These are phyloP conservation scores for Erysimum pusillum DNA, from an alignment of 441 rosid genomes.

Conservation along the genomic window DNA sequence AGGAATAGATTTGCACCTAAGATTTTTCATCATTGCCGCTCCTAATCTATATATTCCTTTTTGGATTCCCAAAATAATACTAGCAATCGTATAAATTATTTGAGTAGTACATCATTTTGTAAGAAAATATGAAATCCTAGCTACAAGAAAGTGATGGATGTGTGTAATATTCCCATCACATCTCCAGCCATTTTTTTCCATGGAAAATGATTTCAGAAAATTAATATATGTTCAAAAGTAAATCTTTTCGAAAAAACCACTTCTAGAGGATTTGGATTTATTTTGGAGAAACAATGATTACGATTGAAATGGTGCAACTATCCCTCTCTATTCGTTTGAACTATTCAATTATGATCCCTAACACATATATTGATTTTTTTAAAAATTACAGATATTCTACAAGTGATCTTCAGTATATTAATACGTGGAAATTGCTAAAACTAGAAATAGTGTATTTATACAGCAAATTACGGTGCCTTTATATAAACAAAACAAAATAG, in stretches of 20 bases:
- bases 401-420: background rate
- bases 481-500: background rate
- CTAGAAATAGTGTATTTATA: background rate
- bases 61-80: constrained; percentile 45
- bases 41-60: constrained; percentile 50
- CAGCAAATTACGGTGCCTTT: background rate
- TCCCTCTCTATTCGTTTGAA: background rate
- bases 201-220: constrained; percentile 29
- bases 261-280: constrained; percentile 30
- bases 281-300: constrained; percentile 34
- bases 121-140: constrained; percentile 40
- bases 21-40: constrained; percentile 86
- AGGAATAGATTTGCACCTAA: constrained; percentile 77
- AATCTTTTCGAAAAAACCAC: constrained; percentile 28
- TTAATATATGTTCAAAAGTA: background rate
- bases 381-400: background rate
- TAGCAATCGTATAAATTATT: constrained; percentile 34
- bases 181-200: constrained; percentile 41
- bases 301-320: constrained; percentile 33
- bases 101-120: constrained; percentile 26
- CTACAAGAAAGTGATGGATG: constrained; percentile 46
- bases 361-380: background rate
- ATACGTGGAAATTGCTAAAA: background rate
- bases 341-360: constrained; percentile 3
- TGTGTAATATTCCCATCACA: constrained; percentile 46